phyloP scores from a whole-genome alignment of 164 flowering plant species.

The Vitis rupestris region DNA sequence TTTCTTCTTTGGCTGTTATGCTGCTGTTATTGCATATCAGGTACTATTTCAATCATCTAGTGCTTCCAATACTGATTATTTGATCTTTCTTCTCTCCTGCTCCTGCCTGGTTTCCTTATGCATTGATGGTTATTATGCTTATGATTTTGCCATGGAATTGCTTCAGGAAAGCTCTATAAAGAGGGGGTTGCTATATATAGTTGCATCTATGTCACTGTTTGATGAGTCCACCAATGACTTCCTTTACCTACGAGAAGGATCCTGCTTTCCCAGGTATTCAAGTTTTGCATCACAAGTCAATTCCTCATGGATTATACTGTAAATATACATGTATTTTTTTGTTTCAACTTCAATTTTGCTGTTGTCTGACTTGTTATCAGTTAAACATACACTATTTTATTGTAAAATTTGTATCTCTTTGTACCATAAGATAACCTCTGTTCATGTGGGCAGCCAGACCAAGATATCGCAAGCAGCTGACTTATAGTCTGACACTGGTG shows the following conservation, averaged over 20 bases:
- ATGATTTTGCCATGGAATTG: background rate
- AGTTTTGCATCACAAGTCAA: background rate
- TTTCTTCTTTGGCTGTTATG: conserved; percentile 33
- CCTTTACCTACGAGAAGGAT: conserved; percentile 37
- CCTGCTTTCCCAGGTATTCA: conserved; percentile 45
- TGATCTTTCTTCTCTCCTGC: background rate
- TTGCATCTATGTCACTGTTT: conserved; percentile 31
- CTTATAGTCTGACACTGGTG: conserved; percentile 3
- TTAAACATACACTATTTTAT: no score
- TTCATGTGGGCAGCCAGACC: conserved; percentile 33
- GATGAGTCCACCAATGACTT: conserved; percentile 46
- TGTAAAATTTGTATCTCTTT: background rate
- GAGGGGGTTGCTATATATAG: conserved; percentile 33
- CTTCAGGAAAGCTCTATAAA: conserved; percentile 36
- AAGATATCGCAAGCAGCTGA: conserved; percentile 17
- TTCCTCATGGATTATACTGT: background rate
- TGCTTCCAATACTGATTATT: background rate
- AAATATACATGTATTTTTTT: no score
- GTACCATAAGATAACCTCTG: conserved; percentile 12
- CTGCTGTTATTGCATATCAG: conserved; percentile 42
- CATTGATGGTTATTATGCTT: background rate
- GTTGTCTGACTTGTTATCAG: no score
- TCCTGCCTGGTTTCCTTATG: no score
- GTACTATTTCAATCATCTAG: conserved; percentile 16
- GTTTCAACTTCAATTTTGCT: no score